Evolutionary conservation across 2,329 filamentous ascomycete species (phyloP).

Genomic region (Fusarium sublunatum): DNA sequence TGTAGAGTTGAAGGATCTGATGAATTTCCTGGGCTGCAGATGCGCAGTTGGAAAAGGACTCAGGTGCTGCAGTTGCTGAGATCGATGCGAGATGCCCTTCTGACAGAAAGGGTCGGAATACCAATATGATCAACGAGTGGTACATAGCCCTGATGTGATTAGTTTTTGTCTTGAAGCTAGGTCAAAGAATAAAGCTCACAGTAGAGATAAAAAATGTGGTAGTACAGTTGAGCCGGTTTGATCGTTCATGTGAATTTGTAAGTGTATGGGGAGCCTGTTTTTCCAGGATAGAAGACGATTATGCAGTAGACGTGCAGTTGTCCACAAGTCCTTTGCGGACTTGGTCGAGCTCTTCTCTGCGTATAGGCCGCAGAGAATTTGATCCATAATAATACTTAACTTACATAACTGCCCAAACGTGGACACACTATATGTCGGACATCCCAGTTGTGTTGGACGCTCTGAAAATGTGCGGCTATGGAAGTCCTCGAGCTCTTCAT

Average conservation of each 20-base stretch:
- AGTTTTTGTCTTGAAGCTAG: background rate
- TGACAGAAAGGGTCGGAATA: slow-evolving; percentile 64
- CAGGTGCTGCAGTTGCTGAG: slow-evolving; percentile 51
- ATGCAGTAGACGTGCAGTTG: slow-evolving; percentile 50
- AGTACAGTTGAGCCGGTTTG: slow-evolving; percentile 44
- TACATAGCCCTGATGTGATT: slow-evolving; percentile 51
- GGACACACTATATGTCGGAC: slow-evolving; percentile 55
- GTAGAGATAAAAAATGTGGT: slow-evolving; percentile 4
- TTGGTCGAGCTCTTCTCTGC: slow-evolving; percentile 50
- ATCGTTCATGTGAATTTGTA: slow-evolving; percentile 36
- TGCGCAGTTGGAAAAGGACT: slow-evolving; percentile 57
- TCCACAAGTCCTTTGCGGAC: slow-evolving; percentile 46
- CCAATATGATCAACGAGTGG: slow-evolving; percentile 60
- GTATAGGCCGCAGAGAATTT: slow-evolving; percentile 57
- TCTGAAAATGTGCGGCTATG: slow-evolving; percentile 54
- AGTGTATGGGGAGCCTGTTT: slow-evolving; percentile 52
- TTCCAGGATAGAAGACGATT: slow-evolving; percentile 56
- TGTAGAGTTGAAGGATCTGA: slow-evolving; percentile 55
- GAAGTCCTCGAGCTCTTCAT: slow-evolving; percentile 63
- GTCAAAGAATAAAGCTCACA: slow-evolving; percentile 5
- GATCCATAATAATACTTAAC: slow-evolving; percentile 60
- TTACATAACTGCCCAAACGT: slow-evolving; percentile 55
- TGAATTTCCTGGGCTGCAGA: slow-evolving; percentile 58
- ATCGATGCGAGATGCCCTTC: slow-evolving; percentile 59
- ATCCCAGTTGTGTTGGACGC: slow-evolving; percentile 46